Evolutionary conservation across 2,329 filamentous ascomycete species (phyloP), one percentile per base, ranked within the genome.

Genomic region (Gremmenia infestans): DNA sequence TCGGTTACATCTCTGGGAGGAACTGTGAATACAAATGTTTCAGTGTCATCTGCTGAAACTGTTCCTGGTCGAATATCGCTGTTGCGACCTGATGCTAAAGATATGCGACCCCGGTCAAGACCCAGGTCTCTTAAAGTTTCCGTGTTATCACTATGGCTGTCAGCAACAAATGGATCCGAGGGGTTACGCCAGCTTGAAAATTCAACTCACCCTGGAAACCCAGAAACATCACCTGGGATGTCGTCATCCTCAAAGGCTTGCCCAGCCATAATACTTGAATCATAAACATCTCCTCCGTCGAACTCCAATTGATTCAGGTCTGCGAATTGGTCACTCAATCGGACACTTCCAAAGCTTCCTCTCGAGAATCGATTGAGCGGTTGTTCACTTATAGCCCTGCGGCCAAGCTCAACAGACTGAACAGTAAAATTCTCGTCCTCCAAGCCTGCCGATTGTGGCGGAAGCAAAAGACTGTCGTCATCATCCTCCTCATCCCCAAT

Each of bases 371-470:
- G 71, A 3, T 72, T 72, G 3, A 70, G 66, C 0, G 74, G 73
- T 48, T 74, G 70, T 56, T 83, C 79, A 52, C 71, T 78, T 39
- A 72, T 65, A 15, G 76, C 78, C 49, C 83, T 73, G 28, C 83
- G 74, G 7, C 82, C 78, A 49, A 85, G 65, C 69, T 87, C 84
- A 28, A 87, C 76, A 2, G 83, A 85, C 57, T 79, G 77, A 42
- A 78, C 68, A 0, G 83, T 86, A 58, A 77, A 76, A 60, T 85
- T 78, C 43, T 83, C 80, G 25, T 84, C 80, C 53, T 85, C 81
- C 23, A 86, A 65, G 0, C 63, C 61, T 35, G 79, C 78, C 50
- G 80, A 76, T 51, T 73, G 76, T 35, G 82, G 83, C 8, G 80
- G 80, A 54, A 83, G 64, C 22, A 81, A 73, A 15, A 78, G 73